These are phyloP conservation scores for Beauveria scarabaeidicola DNA, from an alignment of 2,329 filamentous ascomycete genomes.

Conservation along the genomic window DNA sequence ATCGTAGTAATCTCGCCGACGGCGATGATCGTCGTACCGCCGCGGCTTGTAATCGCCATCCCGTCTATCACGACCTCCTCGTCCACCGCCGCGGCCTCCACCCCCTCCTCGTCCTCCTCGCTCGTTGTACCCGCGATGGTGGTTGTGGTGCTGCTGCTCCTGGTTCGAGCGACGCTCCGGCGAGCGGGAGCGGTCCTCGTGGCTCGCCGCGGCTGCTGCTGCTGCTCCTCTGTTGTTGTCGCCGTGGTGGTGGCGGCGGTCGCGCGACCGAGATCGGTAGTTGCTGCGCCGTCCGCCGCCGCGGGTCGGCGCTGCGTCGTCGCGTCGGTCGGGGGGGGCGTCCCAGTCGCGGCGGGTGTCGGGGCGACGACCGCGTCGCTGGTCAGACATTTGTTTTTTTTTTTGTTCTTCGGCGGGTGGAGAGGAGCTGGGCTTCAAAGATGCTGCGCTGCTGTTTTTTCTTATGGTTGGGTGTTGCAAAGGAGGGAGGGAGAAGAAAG, in stretches of 20 bases:
- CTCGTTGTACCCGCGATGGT: conserved; percentile 28
- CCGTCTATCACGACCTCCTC: conserved; percentile 25
- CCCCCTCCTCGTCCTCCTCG: conserved; percentile 20
- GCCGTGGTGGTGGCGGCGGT: conserved; percentile 17
- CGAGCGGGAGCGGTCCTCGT: conserved; percentile 31
- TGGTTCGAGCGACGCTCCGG: conserved; percentile 21
- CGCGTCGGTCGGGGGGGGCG: conserved; percentile 37
- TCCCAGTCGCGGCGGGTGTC: conserved; percentile 50
- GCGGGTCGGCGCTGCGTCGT: conserved; percentile 19
- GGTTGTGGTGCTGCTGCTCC: conserved; percentile 31
- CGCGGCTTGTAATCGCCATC: conserved; percentile 25
- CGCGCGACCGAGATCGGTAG: conserved; percentile 27
- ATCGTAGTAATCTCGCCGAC: conserved; percentile 16
- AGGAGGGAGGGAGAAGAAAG: too few species aligned
- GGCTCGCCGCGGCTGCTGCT: conserved; percentile 16
- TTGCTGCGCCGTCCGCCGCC: conserved; percentile 24
- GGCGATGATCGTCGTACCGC: conserved; percentile 19
- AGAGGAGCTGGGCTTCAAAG: too few species aligned
- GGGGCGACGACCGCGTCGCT: conserved; percentile 25
- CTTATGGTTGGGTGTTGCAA: neutral
- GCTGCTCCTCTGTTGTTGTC: conserved; percentile 14
- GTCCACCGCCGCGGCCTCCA: conserved; percentile 5
- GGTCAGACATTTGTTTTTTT: conserved; percentile 23
- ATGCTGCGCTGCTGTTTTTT: neutral
- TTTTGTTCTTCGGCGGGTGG: neutral